Evolutionary conservation across 2,329 filamentous ascomycete genomes (phyloP), one percentile per base, ranked within the genome.

Genomic region (Aureobasidium sp.): DNA sequence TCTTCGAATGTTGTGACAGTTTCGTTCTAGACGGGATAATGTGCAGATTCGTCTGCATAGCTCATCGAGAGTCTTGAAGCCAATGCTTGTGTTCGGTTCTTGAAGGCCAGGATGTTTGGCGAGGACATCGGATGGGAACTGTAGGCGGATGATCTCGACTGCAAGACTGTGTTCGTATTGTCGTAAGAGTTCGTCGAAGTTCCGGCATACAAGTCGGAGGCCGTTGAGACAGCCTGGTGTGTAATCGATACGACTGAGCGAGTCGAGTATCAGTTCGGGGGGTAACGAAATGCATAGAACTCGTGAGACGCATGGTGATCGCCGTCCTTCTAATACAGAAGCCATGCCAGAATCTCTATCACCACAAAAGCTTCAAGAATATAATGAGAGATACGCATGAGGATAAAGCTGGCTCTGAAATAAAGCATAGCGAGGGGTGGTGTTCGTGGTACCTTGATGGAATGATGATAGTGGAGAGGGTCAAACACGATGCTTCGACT

Each of bases 141-240:
- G 65, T 17, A 42, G 53, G n/a, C 20, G 47, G 11, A 67, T 66
- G 63, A 72, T 69, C 51, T 64, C 65, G 31, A 57, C 63, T 9
- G 69, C 67, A 4, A 74, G 66, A 39, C 66, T 68, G 41, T 66
- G 61, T 62, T 74, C 70, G 65, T 71, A 70, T 12, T 58, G 53
- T 17, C 64, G 64, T 49, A 73, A 63, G 25, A 72, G 64, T 20
- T 61, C 22, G 63, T 71, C 63, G 63, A 73, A 67, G 34, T 53
- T 55, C n/a, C 62, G 64, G 62, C 64, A 68, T 22, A 69, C 69
- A 7, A 69, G 67, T 22, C 67, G 66, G 29, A 74, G 65, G 41
- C 62, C 62, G 27, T 62, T 34, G 42, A 71, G 63, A 34, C 9
- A 48, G 2, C 51, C 42, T 27, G 69, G 69, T 22, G 65, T 59